Conservation (phyloP, 805 yeast species). For the Wickerhamiella kazuoi region DNA sequence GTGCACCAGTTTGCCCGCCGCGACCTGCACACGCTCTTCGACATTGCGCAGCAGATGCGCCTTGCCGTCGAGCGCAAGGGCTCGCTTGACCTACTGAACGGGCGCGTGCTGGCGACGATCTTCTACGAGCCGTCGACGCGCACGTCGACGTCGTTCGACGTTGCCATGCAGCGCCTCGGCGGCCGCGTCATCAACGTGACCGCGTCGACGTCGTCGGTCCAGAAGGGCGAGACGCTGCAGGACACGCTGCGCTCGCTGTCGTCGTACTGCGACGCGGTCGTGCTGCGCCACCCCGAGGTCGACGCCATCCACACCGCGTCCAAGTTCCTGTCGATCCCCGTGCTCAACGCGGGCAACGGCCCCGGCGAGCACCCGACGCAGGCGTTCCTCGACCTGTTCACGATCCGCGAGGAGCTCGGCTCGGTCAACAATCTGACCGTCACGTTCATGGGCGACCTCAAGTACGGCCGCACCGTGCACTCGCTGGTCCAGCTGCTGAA, state of each 20-base stretch:
- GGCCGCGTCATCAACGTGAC: slow-evolving; percentile 86
- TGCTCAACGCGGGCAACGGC: slow-evolving; percentile 96
- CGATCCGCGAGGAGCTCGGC: slow-evolving; percentile 97
- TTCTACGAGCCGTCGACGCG: slow-evolving; percentile 98
- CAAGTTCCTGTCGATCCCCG: slow-evolving; percentile 91
- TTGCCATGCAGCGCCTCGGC: slow-evolving; percentile 99
- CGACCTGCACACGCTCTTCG: slow-evolving; percentile 80
- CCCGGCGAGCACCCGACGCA: slow-evolving; percentile 97
- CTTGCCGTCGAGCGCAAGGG: slow-evolving; percentile 94
- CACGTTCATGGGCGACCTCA: slow-evolving; percentile 97
- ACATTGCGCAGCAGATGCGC: slow-evolving; percentile 96
- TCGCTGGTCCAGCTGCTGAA: slow-evolving; percentile 78
- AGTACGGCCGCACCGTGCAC: slow-evolving; percentile 97
- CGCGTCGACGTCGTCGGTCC: slow-evolving; percentile 78
- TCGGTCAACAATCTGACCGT: slow-evolving; percentile 95
- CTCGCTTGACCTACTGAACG: slow-evolving; percentile 74
- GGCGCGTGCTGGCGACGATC: slow-evolving; percentile 82
- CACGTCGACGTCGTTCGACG: slow-evolving; percentile 91
- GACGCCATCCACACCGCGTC: slow-evolving; percentile 89
- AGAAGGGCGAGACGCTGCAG: slow-evolving; percentile 95
- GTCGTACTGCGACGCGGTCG: slow-evolving; percentile 92
- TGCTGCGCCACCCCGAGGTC: slow-evolving; percentile 87
- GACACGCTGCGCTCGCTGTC: slow-evolving; percentile 92
- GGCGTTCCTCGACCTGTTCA: slow-evolving; percentile 91
- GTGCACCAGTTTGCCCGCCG: slow-evolving; percentile 76